phyloP scores from a whole-genome alignment of 73 alveolate genomes.

The Tetrahymena malaccensis region DNA sequence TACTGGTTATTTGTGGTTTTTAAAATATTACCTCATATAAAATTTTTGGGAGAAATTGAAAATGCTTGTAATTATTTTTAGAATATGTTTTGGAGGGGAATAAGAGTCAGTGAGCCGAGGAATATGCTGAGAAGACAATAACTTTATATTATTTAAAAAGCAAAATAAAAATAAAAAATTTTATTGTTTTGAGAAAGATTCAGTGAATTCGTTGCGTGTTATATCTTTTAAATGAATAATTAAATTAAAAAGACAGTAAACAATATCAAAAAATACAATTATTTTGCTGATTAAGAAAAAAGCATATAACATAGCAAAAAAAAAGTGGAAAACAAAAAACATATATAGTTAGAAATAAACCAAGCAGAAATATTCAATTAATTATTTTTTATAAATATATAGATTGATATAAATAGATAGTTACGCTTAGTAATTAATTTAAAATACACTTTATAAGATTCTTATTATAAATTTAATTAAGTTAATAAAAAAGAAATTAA shows the following conservation, averaged over 20 bases:
- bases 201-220: neutral
- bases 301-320: neutral
- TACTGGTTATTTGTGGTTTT: neutral
- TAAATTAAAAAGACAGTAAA: neutral
- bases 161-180: neutral
- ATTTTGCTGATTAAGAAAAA: neutral
- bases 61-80: neutral
- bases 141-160: neutral
- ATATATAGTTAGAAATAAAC: neutral
- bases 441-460: neutral
- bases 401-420: neutral
- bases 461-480: neutral
- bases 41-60: neutral
- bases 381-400: neutral
- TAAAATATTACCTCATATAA: neutral
- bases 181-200: neutral
- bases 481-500: neutral
- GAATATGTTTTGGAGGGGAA: neutral
- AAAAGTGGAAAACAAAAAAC: neutral
- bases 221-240: neutral
- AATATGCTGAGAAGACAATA: neutral
- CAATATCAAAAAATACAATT: neutral
- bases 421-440: neutral
- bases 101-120: neutral
- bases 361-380: neutral